Base-by-base conservation (phyloP, 176 grass and related monocot species). In the Thalia dealbata region DNA sequence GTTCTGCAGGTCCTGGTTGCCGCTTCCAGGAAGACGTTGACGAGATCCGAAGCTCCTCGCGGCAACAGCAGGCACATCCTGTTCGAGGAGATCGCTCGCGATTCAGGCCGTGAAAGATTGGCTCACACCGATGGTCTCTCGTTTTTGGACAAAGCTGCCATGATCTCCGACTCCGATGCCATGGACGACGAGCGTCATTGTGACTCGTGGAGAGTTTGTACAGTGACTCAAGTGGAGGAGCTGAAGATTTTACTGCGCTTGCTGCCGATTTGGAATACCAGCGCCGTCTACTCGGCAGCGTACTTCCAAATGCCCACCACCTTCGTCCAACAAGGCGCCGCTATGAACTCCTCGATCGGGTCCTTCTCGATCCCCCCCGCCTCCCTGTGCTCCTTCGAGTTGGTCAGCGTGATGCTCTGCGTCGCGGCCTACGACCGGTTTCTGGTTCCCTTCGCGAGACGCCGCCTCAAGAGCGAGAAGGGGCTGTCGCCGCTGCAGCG, bases 191-290 rank as follows among this genome's bases (percentile, higher is more conserved):
- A 38, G 32, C 25, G 50, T 70, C 76, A 10, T 16, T 38, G 45
- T 3, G 81, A 32, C 4, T 73, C 80, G 0, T 83, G 82, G 83
- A 83, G 48, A 50, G 28, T 86, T 0, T 96, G 91, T 56, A 91
- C 87, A 35, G 78, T 96, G 69, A 96, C 87, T 27, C 91, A 96
- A 84, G 91, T 96, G 23, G 91, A 96, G 78, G 85, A 96, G 75
- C 55, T 88, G 65, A 91, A 91, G 80, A 88, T 88, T 50, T 50
- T 91, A 15, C 25, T 85, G 14, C 73, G 85, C 0, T 73, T 91
- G 0, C 15, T 89, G 21, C 90, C 90, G 13, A 77, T 89, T 12
- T 92, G 86, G 90, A 50, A 27, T 12, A 86, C 81, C 46, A 80
- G 83, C 81, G 67, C 89, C 69, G 23, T 89, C 50, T 43, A 75